Percentiles rank a stretch among this genome's conserved stretches.
Conservation (phyloP, 2,329 filamentous ascomycete genomes). For the Cordyceps cicadae region DNA sequence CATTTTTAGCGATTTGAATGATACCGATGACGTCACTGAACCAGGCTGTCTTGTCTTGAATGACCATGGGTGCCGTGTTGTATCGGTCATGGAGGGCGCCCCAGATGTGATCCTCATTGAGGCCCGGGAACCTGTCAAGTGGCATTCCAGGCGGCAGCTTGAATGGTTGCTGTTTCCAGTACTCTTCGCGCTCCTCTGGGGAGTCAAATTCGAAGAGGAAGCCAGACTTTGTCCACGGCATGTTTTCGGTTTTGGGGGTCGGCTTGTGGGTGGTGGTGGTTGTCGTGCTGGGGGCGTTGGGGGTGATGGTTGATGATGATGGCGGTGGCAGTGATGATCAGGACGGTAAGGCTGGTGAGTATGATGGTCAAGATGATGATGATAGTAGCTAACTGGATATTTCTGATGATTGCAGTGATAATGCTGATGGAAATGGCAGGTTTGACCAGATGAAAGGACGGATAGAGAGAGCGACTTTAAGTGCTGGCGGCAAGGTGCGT, state of each 20-base stretch:
- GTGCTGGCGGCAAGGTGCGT: no score
- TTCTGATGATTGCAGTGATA: no score
- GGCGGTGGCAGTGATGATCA: no score
- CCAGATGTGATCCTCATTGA: not conserved
- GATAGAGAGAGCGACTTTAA: no score
- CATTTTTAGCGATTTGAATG: not conserved
- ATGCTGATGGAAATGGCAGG: no score
- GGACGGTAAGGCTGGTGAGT: no score
- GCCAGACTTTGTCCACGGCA: not conserved
- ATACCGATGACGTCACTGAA: not conserved
- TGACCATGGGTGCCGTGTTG: not conserved
- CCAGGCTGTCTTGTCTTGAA: not conserved
- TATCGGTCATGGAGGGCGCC: not conserved
- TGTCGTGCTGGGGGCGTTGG: no score
- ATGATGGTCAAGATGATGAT: no score
- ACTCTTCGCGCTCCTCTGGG: not conserved
- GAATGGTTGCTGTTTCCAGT: not conserved
- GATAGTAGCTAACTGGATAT: no score
- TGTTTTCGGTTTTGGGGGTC: not conserved
- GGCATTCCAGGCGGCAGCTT: not conserved
- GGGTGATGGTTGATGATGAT: no score
- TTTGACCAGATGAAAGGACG: no score
- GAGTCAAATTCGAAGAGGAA: not conserved
- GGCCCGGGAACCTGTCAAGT: not conserved
- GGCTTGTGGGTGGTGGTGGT: no score